Base-by-base conservation (phyloP, 2,329 filamentous ascomycete species). In the Botryotinia convoluta region DNA sequence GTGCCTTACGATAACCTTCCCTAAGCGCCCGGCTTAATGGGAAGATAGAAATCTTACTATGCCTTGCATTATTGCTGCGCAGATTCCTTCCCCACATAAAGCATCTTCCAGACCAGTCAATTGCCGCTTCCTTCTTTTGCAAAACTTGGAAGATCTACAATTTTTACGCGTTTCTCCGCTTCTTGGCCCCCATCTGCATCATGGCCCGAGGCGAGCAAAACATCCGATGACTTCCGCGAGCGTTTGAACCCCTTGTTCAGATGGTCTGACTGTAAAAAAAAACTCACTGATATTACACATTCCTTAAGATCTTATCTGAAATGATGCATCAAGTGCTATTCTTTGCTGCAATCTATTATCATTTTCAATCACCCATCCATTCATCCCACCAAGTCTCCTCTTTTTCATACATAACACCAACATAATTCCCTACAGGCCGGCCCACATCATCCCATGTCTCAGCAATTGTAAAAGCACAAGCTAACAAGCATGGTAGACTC, bases 21-120 rank as follows among this genome's bases (percentile, higher is more conserved):
- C 77, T 81, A 81, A 77, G 80, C 80, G 80, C 80, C 79, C 79
- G 79, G 79, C 77, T 76, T 73, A 77, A 77, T 78, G 75, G 51
- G 60, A 68, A 72, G 76, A 75, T 68, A 75, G 74, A 70, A 74
- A 70, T 69, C 74, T 74, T 77, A 75, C 74, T 74, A 73, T 74
- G 74, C 76, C 74, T 80, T 77, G 78, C 78, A 74, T 78, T 76
- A 77, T 76, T 77, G 75, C 77, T 78, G 78, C 77, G 45, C 76
- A 78, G 75, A 74, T 76, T 77, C 75, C 77, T 77, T 74, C 76
- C 75, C 67, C 60, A 60, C 72, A 59, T 73, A 75, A 51, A 44
- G 69, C 72, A 57, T 69, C 51, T 73, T 78, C 60, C 73, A 74
- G 74, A 73, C 79, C 78, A 80, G 68, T 78, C 75, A 72, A 67